phyloP scores from a whole-genome alignment of 2,329 filamentous ascomycete species.

The Verticillium nonalfalfae region DNA sequence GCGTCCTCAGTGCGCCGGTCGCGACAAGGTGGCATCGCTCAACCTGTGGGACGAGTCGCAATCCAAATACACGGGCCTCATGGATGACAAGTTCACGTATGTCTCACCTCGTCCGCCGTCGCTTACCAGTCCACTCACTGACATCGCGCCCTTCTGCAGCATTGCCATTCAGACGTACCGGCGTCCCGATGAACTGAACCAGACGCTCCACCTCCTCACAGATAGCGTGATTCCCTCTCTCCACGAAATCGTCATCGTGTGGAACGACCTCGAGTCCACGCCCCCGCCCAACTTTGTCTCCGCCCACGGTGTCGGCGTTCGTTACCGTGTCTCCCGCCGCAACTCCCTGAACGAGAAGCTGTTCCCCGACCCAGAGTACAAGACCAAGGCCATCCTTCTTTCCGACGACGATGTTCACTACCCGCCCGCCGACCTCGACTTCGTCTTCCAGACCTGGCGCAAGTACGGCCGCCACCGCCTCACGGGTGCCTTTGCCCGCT shows the following conservation, averaged over 20 bases:
- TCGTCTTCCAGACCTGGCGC: conserved; percentile 32
- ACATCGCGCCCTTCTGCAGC: conserved; percentile 12
- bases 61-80: conserved; percentile 7
- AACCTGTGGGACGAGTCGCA: background rate
- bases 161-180: conserved; percentile 29
- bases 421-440: conserved; percentile 29
- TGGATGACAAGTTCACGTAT: conserved; percentile 21
- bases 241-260: conserved; percentile 28
- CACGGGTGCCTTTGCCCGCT: conserved; percentile 28
- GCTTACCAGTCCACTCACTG: background rate
- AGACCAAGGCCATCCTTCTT: conserved; percentile 30
- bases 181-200: conserved; percentile 25
- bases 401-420: conserved; percentile 35
- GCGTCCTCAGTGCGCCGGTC: background rate
- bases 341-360: conserved; percentile 32
- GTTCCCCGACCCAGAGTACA: conserved; percentile 25
- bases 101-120: background rate
- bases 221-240: conserved; percentile 26
- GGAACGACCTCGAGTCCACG: conserved; percentile 25
- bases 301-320: conserved; percentile 21
- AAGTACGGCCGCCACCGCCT: conserved; percentile 27
- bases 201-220: conserved; percentile 21
- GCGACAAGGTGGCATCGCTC: background rate
- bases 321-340: conserved; percentile 22
- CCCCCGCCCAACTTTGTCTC: conserved; percentile 22